Evolutionary conservation across 108 stramenopile species (phyloP).

Genomic region (Schizochytrium sp.): DNA sequence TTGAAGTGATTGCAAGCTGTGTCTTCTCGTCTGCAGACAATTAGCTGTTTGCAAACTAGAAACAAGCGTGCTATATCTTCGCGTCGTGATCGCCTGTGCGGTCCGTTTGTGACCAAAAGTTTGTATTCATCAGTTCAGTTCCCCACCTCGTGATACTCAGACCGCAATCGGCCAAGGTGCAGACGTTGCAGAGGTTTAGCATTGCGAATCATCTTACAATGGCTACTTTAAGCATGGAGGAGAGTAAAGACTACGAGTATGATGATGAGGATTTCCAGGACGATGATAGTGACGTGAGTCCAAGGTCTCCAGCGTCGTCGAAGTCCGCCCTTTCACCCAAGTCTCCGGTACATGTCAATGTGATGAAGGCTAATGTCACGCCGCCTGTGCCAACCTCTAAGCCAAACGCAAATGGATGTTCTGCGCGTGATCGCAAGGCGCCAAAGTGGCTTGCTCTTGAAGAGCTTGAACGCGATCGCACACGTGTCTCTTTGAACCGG

Average conservation of each 20-base stretch:
- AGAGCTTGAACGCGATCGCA: constrained; percentile 57
- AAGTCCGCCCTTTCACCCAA: background rate
- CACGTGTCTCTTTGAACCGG: constrained; percentile 21
- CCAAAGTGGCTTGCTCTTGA: constrained; percentile 56
- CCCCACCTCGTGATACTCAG: too few species aligned
- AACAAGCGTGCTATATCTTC: too few species aligned
- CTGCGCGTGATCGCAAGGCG: background rate
- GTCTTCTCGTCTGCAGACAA: too few species aligned
- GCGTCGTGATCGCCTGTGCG: too few species aligned
- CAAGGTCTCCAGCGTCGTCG: background rate
- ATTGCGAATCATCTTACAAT: background rate
- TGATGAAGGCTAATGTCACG: too few species aligned
- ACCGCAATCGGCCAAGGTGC: too few species aligned
- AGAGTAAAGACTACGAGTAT: background rate
- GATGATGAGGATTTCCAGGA: constrained; percentile 9
- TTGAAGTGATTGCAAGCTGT: too few species aligned
- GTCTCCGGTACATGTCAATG: background rate
- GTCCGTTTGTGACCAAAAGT: too few species aligned
- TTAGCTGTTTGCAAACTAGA: too few species aligned
- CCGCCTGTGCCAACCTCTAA: too few species aligned
- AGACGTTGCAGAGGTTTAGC: background rate
- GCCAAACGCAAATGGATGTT: background rate
- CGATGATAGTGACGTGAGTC: background rate
- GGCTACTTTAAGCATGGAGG: background rate
- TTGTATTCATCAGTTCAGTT: too few species aligned